Conservation (phyloP, 306 rosid species). For the Cucurbita ficifolia region DNA sequence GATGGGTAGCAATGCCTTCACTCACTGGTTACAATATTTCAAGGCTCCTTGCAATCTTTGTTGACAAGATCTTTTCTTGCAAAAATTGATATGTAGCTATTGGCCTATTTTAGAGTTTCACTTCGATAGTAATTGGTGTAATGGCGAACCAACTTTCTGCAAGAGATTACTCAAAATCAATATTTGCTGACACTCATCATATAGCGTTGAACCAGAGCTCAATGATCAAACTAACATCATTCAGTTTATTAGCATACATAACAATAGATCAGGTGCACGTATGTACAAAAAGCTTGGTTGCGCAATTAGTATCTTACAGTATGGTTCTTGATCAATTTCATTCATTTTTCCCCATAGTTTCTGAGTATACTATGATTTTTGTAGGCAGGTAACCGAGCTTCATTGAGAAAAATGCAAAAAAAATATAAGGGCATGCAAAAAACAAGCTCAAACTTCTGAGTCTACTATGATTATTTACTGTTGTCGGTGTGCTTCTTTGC, state of each 20-base stretch:
- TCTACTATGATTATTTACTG: neutral
- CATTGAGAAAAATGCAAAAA: neutral
- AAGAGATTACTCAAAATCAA: neutral
- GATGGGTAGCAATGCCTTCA: neutral
- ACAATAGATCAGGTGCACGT: neutral
- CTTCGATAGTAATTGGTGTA: neutral
- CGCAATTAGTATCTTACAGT: neutral
- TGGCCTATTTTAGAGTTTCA: neutral
- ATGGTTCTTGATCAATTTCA: neutral
- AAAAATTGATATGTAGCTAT: neutral
- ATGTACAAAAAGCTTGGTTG: neutral
- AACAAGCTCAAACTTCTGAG: neutral
- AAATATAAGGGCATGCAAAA: neutral
- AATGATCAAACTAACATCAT: neutral
- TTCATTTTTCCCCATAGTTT: neutral
- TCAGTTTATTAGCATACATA: neutral
- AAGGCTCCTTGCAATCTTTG: neutral
- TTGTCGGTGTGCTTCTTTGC: constrained; percentile 4
- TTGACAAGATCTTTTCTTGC: neutral
- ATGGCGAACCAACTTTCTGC: neutral
- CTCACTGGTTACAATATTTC: neutral
- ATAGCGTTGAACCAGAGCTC: neutral
- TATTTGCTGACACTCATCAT: neutral
- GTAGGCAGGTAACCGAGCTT: neutral
- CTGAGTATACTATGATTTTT: neutral